Percentiles rank a stretch among this genome's conserved stretches.
phyloP scores from a whole-genome alignment of 495 filamentous ascomycete species.

The Penicillium tannophilum region DNA sequence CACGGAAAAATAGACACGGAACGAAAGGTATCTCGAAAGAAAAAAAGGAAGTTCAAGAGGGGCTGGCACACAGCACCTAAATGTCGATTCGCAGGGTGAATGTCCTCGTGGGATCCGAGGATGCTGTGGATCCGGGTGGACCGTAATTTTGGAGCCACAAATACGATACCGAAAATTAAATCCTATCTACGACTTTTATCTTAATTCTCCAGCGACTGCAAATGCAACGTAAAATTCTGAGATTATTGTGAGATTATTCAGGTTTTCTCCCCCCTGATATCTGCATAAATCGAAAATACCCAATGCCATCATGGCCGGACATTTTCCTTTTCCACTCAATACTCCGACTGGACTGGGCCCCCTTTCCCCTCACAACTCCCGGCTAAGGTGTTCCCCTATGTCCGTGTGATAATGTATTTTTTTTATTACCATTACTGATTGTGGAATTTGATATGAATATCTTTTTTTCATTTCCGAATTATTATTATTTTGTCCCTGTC shows the following conservation, averaged over 20 bases:
- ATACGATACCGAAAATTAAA: background rate
- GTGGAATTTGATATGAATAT: slow-evolving; percentile 8
- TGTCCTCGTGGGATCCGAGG: slow-evolving; percentile 49
- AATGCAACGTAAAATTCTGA: slow-evolving; percentile 5
- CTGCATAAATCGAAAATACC: background rate
- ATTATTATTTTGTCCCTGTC: background rate
- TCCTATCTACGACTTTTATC: background rate
- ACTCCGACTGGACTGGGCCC: slow-evolving; percentile 32
- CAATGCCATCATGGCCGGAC: slow-evolving; percentile 15
- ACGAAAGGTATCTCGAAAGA: slow-evolving; percentile 25
- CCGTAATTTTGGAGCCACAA: slow-evolving; percentile 36
- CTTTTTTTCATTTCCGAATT: background rate
- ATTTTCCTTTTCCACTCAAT: slow-evolving; percentile 28
- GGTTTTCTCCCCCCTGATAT: background rate
- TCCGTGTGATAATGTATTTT: slow-evolving; percentile 15
- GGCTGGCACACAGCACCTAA: slow-evolving; percentile 26
- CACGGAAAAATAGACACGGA: slow-evolving; percentile 27
- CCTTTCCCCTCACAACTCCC: slow-evolving; percentile 24
- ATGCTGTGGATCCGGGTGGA: slow-evolving; percentile 44
- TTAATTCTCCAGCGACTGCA: background rate
- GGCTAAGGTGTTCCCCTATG: slow-evolving; percentile 26
- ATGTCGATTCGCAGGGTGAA: slow-evolving; percentile 32
- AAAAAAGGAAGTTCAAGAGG: slow-evolving; percentile 29
- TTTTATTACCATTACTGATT: slow-evolving; percentile 7
- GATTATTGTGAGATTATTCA: background rate